These are phyloP conservation scores for Herpetospermum pedunculosum DNA, from an alignment of 306 rosid species.

Conservation along the genomic window DNA sequence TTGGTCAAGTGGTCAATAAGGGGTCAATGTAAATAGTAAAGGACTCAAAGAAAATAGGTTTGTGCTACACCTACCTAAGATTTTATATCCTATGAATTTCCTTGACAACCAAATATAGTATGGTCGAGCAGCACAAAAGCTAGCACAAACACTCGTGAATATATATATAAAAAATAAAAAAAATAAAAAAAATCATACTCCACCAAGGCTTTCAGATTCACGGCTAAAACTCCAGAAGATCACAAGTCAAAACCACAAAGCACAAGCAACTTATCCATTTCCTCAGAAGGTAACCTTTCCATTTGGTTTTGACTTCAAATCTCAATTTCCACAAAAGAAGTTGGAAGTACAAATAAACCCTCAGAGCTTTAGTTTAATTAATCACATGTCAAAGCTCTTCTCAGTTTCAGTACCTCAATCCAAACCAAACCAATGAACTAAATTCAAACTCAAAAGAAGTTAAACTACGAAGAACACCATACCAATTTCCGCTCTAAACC, in stretches of 20 bases:
- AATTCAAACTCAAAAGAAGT: background rate
- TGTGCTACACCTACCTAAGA: too few species aligned
- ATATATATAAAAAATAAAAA: too few species aligned
- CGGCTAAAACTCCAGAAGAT: background rate
- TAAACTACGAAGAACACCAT: background rate
- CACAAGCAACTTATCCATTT: background rate
- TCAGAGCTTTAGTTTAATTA: background rate
- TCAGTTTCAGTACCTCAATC: background rate
- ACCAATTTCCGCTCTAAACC: background rate
- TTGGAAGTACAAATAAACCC: background rate
- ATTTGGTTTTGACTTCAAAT: background rate
- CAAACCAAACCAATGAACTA: background rate
- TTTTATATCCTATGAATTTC: background rate
- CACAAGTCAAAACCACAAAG: background rate
- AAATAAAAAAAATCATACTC: background rate
- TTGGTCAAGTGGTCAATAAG: too few species aligned
- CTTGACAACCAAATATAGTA: background rate
- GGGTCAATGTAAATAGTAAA: too few species aligned
- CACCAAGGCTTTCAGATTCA: background rate
- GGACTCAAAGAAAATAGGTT: too few species aligned
- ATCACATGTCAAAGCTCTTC: background rate
- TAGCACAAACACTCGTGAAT: background rate
- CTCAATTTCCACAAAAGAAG: background rate
- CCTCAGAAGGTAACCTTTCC: background rate
- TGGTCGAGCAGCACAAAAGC: background rate